Evolutionary conservation across 2,329 filamentous ascomycete genomes (phyloP), one percentile per base, ranked within the genome.

Genomic region (Cladosporium sp.): DNA sequence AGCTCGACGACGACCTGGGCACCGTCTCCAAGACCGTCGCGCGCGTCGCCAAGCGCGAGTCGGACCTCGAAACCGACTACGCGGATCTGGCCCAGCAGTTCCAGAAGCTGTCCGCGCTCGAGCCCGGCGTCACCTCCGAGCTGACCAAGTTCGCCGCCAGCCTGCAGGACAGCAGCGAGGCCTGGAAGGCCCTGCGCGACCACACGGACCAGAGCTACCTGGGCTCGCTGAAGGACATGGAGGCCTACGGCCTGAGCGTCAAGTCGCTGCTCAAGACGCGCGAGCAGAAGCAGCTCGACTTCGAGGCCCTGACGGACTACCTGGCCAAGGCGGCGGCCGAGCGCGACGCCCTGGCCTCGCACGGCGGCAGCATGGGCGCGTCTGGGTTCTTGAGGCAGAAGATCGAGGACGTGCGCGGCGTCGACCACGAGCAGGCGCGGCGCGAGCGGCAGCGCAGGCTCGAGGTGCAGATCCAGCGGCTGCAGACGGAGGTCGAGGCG

Each of bases 261-360:
- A 95, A 95, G 70, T 79, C 83, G 19, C 83, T 98, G 4, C 83
- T 98, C 58, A 95, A 95, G 70, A 89, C 89, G 1, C 85, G 93
- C 34, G 93, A 98, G 74, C 90, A 95, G 74, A 98, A 98, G 69
- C 93, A 98, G 69, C 85, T 98, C 54, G 93, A 98, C 73, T 95
- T 92, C 65, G 93, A 98, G 72, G 91, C 89, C 59, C 79, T 98
- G 33, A 95, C 90, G 28, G 92, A 97, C 68, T 97, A 97, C 70
- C 86, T 96, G 50, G 88, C 88, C 73, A 95, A 95, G 69, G 89
- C 89, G 1, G 89, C 89, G 2, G 75, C 83, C 3, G 93, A 98
- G 70, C 86, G 91, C 44, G 93, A 98, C 70, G 77, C 81, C 13
- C 82, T 95, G 2, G 81, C 82, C 37, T 82, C 83, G 0, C 82